These are phyloP conservation scores for Inga laurina DNA, from an alignment of 306 rosid genomes.

Conservation along the genomic window DNA sequence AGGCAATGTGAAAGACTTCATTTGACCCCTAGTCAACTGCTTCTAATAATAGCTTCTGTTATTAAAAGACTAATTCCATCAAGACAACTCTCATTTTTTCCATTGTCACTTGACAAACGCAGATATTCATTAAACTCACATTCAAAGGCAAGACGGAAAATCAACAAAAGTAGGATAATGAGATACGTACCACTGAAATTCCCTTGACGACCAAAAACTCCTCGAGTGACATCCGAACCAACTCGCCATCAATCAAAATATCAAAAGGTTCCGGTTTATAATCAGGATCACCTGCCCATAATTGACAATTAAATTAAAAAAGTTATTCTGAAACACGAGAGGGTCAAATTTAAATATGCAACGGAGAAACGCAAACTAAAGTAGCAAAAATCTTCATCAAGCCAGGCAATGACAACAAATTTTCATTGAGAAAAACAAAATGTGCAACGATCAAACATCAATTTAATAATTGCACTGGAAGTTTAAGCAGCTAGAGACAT, in stretches of 20 bases:
- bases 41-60: background rate
- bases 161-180: background rate
- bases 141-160: background rate
- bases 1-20: background rate
- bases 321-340: background rate
- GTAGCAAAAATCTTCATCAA: background rate
- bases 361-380: background rate
- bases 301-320: conserved; percentile 1
- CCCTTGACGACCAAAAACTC: conserved; percentile 84
- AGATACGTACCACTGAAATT: conserved; percentile 67
- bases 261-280: conserved; percentile 73
- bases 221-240: conserved; percentile 83
- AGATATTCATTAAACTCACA: background rate
- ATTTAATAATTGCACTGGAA: background rate
- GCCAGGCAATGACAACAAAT: background rate
- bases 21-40: background rate
- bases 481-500: background rate
- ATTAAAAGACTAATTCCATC: background rate
- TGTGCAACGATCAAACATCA: background rate
- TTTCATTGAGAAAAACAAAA: background rate
- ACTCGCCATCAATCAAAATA: conserved; percentile 84
- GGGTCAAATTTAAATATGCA: background rate
- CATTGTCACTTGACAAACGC: background rate
- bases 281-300: conserved; percentile 54
- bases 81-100: background rate